phyloP scores from a whole-genome alignment of 306 rosid species.

The Canavalia gladiata region DNA sequence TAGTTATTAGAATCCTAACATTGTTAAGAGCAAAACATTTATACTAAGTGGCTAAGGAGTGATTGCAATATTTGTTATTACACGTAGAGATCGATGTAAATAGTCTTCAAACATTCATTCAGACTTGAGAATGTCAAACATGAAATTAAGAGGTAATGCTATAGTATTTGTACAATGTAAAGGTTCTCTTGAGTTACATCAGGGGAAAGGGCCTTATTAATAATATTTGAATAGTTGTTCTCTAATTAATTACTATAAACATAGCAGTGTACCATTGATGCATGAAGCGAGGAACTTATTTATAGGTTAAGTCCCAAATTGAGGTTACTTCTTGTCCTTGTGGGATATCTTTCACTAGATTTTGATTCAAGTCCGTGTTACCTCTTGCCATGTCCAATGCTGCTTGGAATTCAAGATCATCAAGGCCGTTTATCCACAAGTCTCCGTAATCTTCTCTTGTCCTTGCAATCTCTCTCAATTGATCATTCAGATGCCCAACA shows the following conservation, averaged over 20 bases:
- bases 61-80: conserved; percentile 7
- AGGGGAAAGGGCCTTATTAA: background rate
- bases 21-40: conserved; percentile 30
- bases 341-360: conserved; percentile 15
- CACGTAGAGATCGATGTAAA: conserved; percentile 43
- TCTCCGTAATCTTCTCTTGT: conserved; percentile 43
- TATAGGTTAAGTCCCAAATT: conserved; percentile 60
- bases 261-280: background rate
- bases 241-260: conserved; percentile 5
- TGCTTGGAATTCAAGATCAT: conserved; percentile 37
- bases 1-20: conserved; percentile 44
- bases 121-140: background rate
- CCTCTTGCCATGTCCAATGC: conserved; percentile 42
- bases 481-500: conserved; percentile 9
- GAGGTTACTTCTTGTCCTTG: conserved; percentile 54
- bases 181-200: conserved; percentile 20
- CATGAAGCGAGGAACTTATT: conserved; percentile 17
- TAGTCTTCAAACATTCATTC: conserved; percentile 40
- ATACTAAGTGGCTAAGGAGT: conserved; percentile 26
- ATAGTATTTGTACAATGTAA: conserved; percentile 15
- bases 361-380: conserved; percentile 38
- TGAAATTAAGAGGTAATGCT: conserved; percentile 17
- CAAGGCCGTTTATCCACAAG: conserved; percentile 49
- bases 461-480: conserved; percentile 10
- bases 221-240: conserved; percentile 11